A percentile compares a stretch with the other conserved stretches of the same genome.
Conservation (phyloP, 306 rosid genomes). For the Biancaea sappan region DNA sequence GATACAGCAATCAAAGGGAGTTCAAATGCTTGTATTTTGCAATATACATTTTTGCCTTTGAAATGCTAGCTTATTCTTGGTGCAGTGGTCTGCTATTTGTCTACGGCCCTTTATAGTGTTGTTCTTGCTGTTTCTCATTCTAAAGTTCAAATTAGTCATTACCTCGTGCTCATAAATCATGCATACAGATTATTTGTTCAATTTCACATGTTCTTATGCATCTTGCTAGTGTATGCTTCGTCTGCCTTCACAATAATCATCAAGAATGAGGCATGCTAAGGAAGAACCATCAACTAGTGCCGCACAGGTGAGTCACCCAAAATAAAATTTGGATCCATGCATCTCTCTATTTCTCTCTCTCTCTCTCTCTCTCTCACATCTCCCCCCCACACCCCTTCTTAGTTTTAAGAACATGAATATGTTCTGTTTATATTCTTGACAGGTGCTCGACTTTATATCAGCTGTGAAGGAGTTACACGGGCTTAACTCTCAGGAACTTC, state of each 20-base stretch:
- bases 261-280: slow-evolving; percentile 62
- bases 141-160: slow-evolving; percentile 7
- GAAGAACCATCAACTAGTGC: slow-evolving; percentile 65
- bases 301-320: slow-evolving; percentile 55
- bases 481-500: slow-evolving; percentile 65
- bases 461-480: slow-evolving; percentile 76
- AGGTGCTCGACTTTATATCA: slow-evolving; percentile 64
- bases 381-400: neutral
- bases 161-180: slow-evolving; percentile 10
- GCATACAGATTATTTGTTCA: slow-evolving; percentile 6
- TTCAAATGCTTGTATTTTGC: slow-evolving; percentile 19
- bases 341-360: neutral
- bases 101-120: neutral
- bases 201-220: slow-evolving; percentile 11
- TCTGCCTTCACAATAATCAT: slow-evolving; percentile 34
- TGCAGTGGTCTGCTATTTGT: slow-evolving; percentile 10
- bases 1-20: slow-evolving; percentile 19
- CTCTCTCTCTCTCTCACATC: neutral
- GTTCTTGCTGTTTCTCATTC: slow-evolving; percentile 14
- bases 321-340: slow-evolving; percentile 11
- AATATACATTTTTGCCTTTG: neutral
- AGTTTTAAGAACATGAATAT: slow-evolving; percentile 29
- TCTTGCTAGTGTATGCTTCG: slow-evolving; percentile 28
- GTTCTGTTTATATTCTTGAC: slow-evolving; percentile 42
- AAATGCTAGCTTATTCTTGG: slow-evolving; percentile 15